Base-by-base conservation (phyloP, 192 early-diverging fungal genomes). In the Neocallimastix lanati region DNA sequence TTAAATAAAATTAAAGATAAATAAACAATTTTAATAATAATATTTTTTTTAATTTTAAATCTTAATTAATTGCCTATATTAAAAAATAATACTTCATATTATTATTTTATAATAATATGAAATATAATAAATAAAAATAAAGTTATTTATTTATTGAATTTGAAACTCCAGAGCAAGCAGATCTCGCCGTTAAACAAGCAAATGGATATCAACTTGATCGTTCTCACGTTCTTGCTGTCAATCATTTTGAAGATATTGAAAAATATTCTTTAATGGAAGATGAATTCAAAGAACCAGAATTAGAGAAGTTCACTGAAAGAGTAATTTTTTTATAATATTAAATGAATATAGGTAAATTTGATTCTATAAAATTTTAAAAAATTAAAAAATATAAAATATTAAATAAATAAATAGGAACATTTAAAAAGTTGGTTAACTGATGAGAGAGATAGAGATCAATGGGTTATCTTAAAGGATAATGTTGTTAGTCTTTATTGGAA, bases 131-230 rank as follows among this genome's bases (percentile, higher is more conserved):
- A n/a, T n/a, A n/a, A n/a, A n/a, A n/a, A n/a, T n/a, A n/a, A n/a
- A 92, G 93, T 30, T 97, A 92, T 87, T 86, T 95, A 80, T 99
- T 99, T 82, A 87, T 99, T 79, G 95, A 98, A 84, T 96, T 95
- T 81, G 93, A 94, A 84, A 93, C 92, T 50, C 84, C 91, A 7
- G 94, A 94, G 82, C 87, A 93, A 81, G 97, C 97, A 35, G 83
- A 87, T 29, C 82, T 89, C 29, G 94, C 93, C 6, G 89, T 98
- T 81, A 92, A 91, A 82, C 83, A 87, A 35, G 86, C 89, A 28
- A 91, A 97, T 84, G 91, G 92, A 33, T 89, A 88, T 86, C 90
- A 88, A 83, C 85, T 99, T 81, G 94, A 94, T 88, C 93, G 92
- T 86, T 82, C 84, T 35, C 95, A 96, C 85, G 86, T 89, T 28